These are phyloP conservation scores for Tetramitus jugosus DNA, from an alignment of 208 protist species.

Conservation along the genomic window DNA sequence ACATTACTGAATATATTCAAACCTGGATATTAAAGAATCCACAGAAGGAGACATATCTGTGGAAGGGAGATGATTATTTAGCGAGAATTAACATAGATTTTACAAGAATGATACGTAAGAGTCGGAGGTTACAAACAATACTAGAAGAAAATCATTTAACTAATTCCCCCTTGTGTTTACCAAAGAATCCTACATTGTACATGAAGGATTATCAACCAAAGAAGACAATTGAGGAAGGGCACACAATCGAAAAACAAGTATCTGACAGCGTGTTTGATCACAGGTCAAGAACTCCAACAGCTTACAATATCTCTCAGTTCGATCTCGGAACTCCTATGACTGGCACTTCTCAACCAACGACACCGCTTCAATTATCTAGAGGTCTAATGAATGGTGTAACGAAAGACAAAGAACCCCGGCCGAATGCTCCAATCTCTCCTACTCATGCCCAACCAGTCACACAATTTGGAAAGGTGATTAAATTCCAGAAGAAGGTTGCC, in stretches of 20 bases:
- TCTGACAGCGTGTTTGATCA: neutral
- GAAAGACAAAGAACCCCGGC: too few species aligned
- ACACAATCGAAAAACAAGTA: neutral
- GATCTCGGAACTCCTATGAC: neutral
- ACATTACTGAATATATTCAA: conserved; percentile 12
- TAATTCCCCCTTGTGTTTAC: neutral
- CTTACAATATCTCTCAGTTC: neutral
- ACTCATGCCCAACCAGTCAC: neutral
- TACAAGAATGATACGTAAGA: neutral
- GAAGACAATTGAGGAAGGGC: neutral
- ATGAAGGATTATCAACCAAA: neutral
- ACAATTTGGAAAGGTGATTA: conserved; percentile 1
- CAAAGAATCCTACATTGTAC: conserved; percentile 14
- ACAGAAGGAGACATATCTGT: neutral
- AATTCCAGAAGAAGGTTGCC: neutral
- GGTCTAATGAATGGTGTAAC: neutral
- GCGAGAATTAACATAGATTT: neutral
- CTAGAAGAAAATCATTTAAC: neutral
- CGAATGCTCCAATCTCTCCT: neutral
- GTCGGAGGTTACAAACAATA: neutral
- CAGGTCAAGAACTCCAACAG: neutral
- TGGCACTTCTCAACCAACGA: neutral
- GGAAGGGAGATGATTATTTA: neutral
- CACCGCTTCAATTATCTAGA: too few species aligned
- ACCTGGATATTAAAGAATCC: conserved; percentile 2